These are phyloP conservation scores for Calonectria hongkongensis DNA, from an alignment of 2,329 filamentous ascomycete genomes.

Conservation along the genomic window DNA sequence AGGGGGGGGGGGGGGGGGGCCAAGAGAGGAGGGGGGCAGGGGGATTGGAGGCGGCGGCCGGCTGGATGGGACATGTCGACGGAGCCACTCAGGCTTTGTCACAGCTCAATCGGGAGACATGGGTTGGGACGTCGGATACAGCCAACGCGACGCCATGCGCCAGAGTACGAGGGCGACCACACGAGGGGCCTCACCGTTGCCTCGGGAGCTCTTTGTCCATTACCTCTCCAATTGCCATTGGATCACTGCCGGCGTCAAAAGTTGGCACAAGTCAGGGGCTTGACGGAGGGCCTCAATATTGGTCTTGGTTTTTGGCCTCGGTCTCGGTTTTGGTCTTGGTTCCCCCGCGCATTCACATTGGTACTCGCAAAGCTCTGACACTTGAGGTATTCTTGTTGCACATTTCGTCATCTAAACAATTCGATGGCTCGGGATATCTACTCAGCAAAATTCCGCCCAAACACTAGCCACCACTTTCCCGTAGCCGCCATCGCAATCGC, in stretches of 20 bases:
- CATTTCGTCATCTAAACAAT: conserved; percentile 48
- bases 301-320: background rate
- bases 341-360: background rate
- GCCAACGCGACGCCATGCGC: conserved; percentile 26
- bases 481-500: conserved; percentile 48
- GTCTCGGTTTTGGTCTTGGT: conserved; percentile 3
- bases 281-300: conserved; percentile 30
- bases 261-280: conserved; percentile 32
- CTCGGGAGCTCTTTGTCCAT: conserved; percentile 2
- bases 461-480: conserved; percentile 39
- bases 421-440: conserved; percentile 52
- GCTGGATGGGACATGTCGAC: conserved; percentile 22
- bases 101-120: conserved; percentile 10
- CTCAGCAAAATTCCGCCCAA: conserved; percentile 42
- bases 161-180: conserved; percentile 22
- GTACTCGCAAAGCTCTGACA: background rate
- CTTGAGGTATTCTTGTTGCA: conserved; percentile 39
- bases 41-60: conserved; percentile 8
- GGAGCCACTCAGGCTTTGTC: conserved; percentile 20
- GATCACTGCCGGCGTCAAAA: conserved; percentile 16
- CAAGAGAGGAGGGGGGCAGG: background rate
- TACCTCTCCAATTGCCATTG: conserved; percentile 15
- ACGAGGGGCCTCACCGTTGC: conserved; percentile 20
- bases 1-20: too few species aligned
- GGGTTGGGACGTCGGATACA: conserved; percentile 17